Evolutionary conservation across 805 yeast genomes (phyloP), one percentile per base, ranked within the genome.

Genomic region (Wickerhamomyces chaumierensis): DNA sequence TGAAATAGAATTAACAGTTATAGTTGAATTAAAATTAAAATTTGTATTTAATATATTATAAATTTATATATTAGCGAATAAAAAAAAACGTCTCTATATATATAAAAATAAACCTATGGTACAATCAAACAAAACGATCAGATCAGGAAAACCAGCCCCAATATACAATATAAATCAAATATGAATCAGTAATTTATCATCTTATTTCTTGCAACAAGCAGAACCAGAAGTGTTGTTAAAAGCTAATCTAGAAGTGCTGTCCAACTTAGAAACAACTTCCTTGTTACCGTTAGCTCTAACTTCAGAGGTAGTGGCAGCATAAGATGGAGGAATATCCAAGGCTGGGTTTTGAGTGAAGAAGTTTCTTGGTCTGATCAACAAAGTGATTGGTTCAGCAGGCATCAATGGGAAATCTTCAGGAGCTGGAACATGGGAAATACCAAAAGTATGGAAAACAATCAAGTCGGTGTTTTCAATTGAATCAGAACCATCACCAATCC

Each of bases 331-430:
- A 43, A 83, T 73, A 51, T 82, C 92, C 48, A 82, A 66, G 38
- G 74, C 81, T 25, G 94, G 92, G 60, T 81, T 82, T 57, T 78
- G 83, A 35, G 68, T 62, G 69, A 82, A 82, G 66, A 82, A 77
- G 61, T 82, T 76, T 57, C 90, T 70, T 49, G 92, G 92, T 60
- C 88, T 73, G 56, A 82, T 65, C 63, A 78, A 65, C 48, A 82
- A 65, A 42, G 80, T 74, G 52, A 82, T 78, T 52, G 85, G 81
- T 63, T 82, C 94, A 36, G 86, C 81, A 36, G 92, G 92, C 92
- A 82, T 82, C 46, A 82, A 73, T 41, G 92, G 92, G 79, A 81
- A 82, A 60, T 82, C 94, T 65, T 82, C 92, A 42, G 92, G 90
- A 13, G 88, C 79, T 42, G 94, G 94, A 73, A 81, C 78, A 58